Evolutionary conservation across 1,284 basidiomycete genomes (phyloP).

Genomic region (Apiotrichum brassicae): DNA sequence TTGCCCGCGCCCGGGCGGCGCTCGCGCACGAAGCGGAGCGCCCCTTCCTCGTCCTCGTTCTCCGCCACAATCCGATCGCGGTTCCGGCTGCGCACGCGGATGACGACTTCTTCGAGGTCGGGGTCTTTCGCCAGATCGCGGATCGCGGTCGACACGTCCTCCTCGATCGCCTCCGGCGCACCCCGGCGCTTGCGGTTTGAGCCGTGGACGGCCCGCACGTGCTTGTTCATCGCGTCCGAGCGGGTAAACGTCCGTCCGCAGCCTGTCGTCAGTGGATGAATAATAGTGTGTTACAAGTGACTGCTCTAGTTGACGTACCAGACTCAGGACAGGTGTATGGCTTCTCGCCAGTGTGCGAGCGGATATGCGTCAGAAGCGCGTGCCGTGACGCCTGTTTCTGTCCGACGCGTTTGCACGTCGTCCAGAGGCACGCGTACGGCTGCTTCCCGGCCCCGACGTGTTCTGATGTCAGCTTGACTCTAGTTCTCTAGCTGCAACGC

Average conservation of each 20-base stretch:
- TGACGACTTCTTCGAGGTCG: constrained; percentile 16
- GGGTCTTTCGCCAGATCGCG: constrained; percentile 17
- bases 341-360: constrained; percentile 95
- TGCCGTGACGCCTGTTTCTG: constrained; percentile 35
- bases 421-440: constrained; percentile 32
- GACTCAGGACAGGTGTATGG: constrained; percentile 79
- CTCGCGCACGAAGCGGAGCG: constrained; percentile 16
- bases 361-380: constrained; percentile 58
- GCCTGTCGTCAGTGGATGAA: constrained; percentile 50
- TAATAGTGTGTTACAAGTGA: too few relatives aligned
- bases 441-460: constrained; percentile 27
- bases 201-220: constrained; percentile 28
- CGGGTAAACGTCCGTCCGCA: constrained; percentile 96
- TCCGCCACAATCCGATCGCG: constrained; percentile 6
- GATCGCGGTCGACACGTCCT: constrained; percentile 13
- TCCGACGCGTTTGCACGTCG: constrained; percentile 28
- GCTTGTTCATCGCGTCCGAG: constrained; percentile 78
- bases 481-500: constrained; percentile 6
- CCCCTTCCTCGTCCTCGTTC: constrained; percentile 10
- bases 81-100: constrained; percentile 10
- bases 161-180: constrained; percentile 2
- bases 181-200: constrained; percentile 7
- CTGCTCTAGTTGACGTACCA: too few relatives aligned
- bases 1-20: constrained; percentile 12
- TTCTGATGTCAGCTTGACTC: constrained; percentile 13